Base-by-base conservation (phyloP, 2,329 filamentous ascomycete species). In the Aspergillus niger region DNA sequence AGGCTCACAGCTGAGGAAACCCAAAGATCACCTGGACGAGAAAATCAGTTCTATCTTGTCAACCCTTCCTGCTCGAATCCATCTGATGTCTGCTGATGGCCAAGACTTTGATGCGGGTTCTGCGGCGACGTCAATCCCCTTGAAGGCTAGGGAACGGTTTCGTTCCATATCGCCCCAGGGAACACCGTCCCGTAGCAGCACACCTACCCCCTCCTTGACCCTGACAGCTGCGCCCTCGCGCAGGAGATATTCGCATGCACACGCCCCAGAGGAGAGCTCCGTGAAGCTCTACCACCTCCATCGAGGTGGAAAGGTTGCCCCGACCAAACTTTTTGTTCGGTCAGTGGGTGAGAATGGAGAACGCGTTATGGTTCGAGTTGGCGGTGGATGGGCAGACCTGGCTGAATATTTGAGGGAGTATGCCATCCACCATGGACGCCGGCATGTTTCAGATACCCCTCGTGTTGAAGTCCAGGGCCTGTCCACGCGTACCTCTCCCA, bases 361-460 rank as follows among this genome's bases (percentile, higher is more conserved):
- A 76, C 88, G 95, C 55, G 92, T 98, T 63, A 98, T 99, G 95
- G 95, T 99, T 7, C 90, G 95, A 38, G 94, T 99, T 11, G 95
- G 95, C 11, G 95, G 95, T 61, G 95, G 95, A n/a, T 99, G 95
- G 95, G 92, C 93, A 13, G 95, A 99, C 75, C 81, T 99, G 20
- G 94, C 91, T 39, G 95, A 98, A 75, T 99, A 97, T 72, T 83
- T 99, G 44, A 90, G 92, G 68, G 92, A 97, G 74, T 99, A 97
- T 70, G 93, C 92, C 7, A 87, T 88, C 61, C 95, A 99, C 72
- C 95, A 99, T 73, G 91, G 91, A 47, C 88, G 91, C n/a, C 87
- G 85, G 48, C 82, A 84, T 30, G 81, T 84, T 20, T 82, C 81
- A 28, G 84, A 86, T 39, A 80, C 80, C 11, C 73, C 73, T 22